phyloP scores from a whole-genome alignment of 257 asterid genomes.

The Fraxinus quadrangulata region DNA sequence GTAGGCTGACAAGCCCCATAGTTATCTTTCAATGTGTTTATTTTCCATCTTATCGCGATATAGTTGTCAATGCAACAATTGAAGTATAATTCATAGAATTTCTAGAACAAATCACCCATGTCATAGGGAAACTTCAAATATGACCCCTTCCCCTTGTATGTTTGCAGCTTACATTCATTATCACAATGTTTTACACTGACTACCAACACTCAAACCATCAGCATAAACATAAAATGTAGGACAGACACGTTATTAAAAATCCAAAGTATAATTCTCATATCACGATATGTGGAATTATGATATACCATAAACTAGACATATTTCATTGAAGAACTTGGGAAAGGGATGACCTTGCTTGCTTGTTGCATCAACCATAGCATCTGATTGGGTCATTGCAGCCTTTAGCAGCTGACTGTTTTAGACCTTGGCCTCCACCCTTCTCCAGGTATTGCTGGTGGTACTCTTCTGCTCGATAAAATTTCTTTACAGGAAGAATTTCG shows the following conservation, averaged over 20 bases:
- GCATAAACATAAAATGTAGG: background rate
- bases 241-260: background rate
- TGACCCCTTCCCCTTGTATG: background rate
- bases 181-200: background rate
- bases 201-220: background rate
- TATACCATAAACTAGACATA: background rate
- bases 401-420: conserved; percentile 71
- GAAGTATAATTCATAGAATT: too few relatives aligned
- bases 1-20: too few relatives aligned
- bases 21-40: too few relatives aligned
- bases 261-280: background rate
- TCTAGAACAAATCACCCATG: too few relatives aligned
- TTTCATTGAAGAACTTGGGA: background rate
- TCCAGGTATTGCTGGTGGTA: conserved; percentile 86
- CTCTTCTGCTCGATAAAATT: conserved; percentile 78
- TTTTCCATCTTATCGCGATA: background rate
- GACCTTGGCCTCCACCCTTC: conserved; percentile 66
- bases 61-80: too few relatives aligned
- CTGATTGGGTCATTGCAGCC: conserved; percentile 84
- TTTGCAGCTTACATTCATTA: background rate
- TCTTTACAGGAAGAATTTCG: conserved; percentile 72
- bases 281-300: background rate
- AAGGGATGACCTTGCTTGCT: background rate
- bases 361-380: conserved; percentile 65
- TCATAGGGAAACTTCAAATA: background rate